Evolutionary conservation across 2,329 filamentous ascomycete species (phyloP), one percentile per base, ranked within the genome.

Genomic region (Orbilia brochopaga): DNA sequence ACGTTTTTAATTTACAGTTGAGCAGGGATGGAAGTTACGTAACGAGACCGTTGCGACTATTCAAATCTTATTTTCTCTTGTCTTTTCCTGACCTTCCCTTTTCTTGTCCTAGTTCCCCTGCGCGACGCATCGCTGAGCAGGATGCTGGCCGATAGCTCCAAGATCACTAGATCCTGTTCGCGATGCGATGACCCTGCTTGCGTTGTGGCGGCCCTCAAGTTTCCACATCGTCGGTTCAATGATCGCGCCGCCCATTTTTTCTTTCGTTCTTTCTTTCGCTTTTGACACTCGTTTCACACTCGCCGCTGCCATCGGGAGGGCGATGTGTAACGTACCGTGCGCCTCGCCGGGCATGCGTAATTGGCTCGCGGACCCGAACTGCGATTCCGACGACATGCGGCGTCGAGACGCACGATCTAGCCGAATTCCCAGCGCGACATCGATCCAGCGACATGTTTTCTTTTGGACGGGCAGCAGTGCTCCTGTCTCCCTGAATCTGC

Each of bases 381-480:
- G 58, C 46, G 46, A 69, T 37, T 62, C 58, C 65, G 53, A 7
- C 1, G 24, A 61, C 35, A 52, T 1, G 53, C 51, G 64, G 64
- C 32, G 24, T 51, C 51, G 24, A 55, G 46, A 69, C 30, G 35
- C 8, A 60, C 55, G 44, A 57, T 57, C 42, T 55, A 30, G 37
- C 42, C 56, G 52, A 62, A 46, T 23, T 54, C 23, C 40, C 27
- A n/a, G 42, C 13, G 35, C 42, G 19, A 19, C 19, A 5, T 48
- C 19, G 44, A 48, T 48, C 19, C 19, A 17, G 19, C 21, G 4
- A 23, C 4, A 48, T 48, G 44, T 48, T 48, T 48, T 48, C 44
- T 48, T 48, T 48, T 48, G 19, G 19, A 44, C n/a, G 35, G 35
- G n/a, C n/a, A n/a, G 27, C 40, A 17, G 40, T 13, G 13, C 40